Base-by-base conservation (phyloP, 2,329 filamentous ascomycete species). In the Paracamarosporium sp. region DNA sequence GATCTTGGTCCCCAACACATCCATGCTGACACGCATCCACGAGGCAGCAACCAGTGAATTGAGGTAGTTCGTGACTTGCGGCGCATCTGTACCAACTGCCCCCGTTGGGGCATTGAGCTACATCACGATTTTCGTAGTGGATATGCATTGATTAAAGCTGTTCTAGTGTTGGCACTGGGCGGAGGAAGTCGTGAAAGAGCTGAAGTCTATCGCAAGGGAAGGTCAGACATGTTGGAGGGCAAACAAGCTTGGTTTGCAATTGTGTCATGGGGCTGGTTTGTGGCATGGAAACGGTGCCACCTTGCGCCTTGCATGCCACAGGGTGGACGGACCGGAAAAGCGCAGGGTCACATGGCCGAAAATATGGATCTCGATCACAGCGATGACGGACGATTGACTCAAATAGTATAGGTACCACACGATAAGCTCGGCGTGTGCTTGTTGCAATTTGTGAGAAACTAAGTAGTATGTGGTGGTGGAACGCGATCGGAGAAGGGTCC, bases 1-100 rank as follows among this genome's bases (percentile, higher is more conserved):
- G 52, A 15, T 67, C 64, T 47, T 67, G 64, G 8, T 58, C 59
- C 11, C 46, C 44, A 35, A 66, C 67, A 60, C 71, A 74, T 5
- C 60, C 60, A 28, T 20, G 12, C 22, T 55, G 36, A 52, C 68
- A 73, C 50, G 70, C 59, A 28, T 71, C 65, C 11, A 60, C 61
- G 13, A 63, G n/a, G 45, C 69, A 74, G 45, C 70, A 73, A 28
- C 70, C 71, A 28, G 33, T 31, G 36, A 64, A 73, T 1, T 13
- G 13, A 17, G 13, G 15, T 7, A 17, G n/a, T 12, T 24, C 17
- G 15, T 3, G 44, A 13, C 27, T 46, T 27, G n/a, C 20, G 25
- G 53, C 47, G 40, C 71, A 73, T 11, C 38, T 57, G 41, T 72
- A 71, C 25, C 64, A 69, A 7, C 43, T 36, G 20, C 65, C 66